phyloP scores from a whole-genome alignment of 2,329 filamentous ascomycete genomes.

The Sporothrix variecibatus region DNA sequence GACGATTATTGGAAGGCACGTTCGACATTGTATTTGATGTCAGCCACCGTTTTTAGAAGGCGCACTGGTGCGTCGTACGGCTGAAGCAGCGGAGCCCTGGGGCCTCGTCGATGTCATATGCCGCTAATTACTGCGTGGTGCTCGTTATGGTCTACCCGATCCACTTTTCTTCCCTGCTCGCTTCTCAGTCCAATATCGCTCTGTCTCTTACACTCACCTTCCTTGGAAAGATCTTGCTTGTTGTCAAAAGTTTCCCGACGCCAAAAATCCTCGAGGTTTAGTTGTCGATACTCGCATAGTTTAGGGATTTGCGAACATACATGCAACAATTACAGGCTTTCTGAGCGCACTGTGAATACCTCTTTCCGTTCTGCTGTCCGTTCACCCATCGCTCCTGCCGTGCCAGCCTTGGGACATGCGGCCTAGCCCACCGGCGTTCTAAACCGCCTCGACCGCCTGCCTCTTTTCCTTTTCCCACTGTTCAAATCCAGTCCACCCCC shows the following conservation, averaged over 20 bases:
- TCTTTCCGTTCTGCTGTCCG: neutral
- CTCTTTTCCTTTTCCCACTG: neutral
- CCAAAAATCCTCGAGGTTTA: neutral
- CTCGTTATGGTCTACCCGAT: neutral
- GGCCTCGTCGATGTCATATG: neutral
- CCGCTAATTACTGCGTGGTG: conserved; percentile 10
- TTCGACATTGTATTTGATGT: neutral
- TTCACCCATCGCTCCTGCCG: conserved; percentile 2
- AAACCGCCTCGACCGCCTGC: neutral
- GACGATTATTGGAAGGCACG: neutral
- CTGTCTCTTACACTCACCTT: neutral
- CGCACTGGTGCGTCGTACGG: neutral
- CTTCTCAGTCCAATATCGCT: neutral
- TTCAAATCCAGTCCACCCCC: neutral
- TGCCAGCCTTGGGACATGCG: neutral
- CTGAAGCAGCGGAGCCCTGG: neutral
- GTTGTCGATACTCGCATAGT: neutral
- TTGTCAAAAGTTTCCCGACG: neutral
- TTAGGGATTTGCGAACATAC: neutral
- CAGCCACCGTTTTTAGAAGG: conserved; percentile 1
- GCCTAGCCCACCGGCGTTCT: conserved; percentile 7
- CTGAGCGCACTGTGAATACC: neutral
- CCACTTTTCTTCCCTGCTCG: conserved; percentile 1
- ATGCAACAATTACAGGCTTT: neutral
- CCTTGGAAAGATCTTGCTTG: neutral